These are phyloP conservation scores for Pseudohalonectria lignicola DNA, from an alignment of 2,329 filamentous ascomycete species.

Conservation along the genomic window DNA sequence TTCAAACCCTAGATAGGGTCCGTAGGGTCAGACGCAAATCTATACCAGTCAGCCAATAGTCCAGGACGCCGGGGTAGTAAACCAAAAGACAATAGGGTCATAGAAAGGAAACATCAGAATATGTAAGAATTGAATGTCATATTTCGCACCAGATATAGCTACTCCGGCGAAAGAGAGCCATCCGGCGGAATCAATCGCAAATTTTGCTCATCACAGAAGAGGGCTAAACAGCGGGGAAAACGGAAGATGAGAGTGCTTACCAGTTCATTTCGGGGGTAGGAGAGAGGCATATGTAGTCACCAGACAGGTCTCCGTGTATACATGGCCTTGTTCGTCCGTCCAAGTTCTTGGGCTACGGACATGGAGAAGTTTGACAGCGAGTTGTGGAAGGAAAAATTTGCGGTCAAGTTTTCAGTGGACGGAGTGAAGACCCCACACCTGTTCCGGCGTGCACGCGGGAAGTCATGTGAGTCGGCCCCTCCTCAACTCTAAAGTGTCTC, in stretches of 20 bases:
- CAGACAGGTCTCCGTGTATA: too few species aligned
- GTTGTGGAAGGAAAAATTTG: not conserved
- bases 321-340: too few species aligned
- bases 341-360: too few species aligned
- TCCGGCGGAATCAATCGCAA: conserved; percentile 78
- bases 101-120: conserved; percentile 56
- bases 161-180: conserved; percentile 72
- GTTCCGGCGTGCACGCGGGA: not conserved
- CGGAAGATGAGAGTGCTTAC: not conserved
- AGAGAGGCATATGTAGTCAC: too few species aligned
- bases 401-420: not conserved
- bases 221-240: not conserved
- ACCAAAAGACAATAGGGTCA: too few species aligned
- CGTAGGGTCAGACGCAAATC: too few species aligned
- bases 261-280: not conserved
- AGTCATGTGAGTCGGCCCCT: too few species aligned
- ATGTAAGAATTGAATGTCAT: conserved; percentile 93
- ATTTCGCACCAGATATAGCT: conserved; percentile 57
- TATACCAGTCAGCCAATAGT: too few species aligned
- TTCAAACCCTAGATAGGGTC: too few species aligned
- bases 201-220: conserved; percentile 71
- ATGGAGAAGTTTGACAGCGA: not conserved
- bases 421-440: not conserved
- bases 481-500: too few species aligned
- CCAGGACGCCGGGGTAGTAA: too few species aligned